Conservation (phyloP, 1,284 basidiomycete genomes). For the Inonotus obliquus region DNA sequence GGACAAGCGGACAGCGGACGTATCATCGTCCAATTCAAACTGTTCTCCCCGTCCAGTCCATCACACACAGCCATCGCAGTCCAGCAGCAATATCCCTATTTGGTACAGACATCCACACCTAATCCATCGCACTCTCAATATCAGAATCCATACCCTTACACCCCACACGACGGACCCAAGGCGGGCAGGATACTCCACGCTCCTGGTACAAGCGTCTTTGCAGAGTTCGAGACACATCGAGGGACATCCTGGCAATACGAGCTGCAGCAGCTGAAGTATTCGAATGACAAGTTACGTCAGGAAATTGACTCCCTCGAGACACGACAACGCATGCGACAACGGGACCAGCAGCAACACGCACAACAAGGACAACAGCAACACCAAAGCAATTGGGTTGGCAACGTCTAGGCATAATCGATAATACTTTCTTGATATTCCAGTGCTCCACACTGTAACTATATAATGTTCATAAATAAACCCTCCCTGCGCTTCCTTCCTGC, state of each 20-base stretch:
- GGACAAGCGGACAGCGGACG: neutral
- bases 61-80: neutral
- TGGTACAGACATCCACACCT: neutral
- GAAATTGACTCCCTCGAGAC: conserved; percentile 58
- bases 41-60: neutral
- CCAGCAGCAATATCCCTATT: too few relatives aligned
- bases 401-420: neutral
- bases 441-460: neutral
- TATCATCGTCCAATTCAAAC: conserved; percentile 24
- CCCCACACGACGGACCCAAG: neutral
- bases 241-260: conserved; percentile 90
- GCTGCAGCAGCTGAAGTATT: conserved; percentile 76
- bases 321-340: neutral
- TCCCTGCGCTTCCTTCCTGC: too few relatives aligned
- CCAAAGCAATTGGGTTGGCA: neutral
- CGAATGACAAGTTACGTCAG: conserved; percentile 67
- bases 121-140: neutral
- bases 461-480: neutral
- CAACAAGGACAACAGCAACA: neutral
- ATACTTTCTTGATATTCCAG: neutral
- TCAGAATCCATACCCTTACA: neutral
- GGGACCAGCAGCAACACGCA: neutral
- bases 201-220: conserved; percentile 52
- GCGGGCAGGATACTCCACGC: neutral
- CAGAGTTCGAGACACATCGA: conserved; percentile 61